Evolutionary conservation across 306 rosid species (phyloP).

Genomic region (Lupinus albus): DNA sequence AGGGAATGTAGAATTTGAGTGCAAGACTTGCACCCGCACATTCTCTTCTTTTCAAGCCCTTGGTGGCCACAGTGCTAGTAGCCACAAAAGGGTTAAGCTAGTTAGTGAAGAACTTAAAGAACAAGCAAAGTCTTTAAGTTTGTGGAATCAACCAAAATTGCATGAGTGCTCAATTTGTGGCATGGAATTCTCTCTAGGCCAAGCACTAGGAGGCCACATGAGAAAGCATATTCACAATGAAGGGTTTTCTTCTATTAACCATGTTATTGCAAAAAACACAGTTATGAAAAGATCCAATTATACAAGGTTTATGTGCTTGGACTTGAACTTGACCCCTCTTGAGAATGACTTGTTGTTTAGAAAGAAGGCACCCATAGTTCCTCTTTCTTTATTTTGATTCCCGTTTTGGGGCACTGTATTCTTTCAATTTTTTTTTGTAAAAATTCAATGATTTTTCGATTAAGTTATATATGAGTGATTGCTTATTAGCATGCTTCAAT

Average conservation of each 20-base stretch:
- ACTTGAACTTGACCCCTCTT: conserved; percentile 68
- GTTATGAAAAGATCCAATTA: conserved; percentile 62
- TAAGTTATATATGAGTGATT: neutral
- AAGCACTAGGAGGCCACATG: conserved; percentile 95
- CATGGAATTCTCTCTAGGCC: conserved; percentile 65
- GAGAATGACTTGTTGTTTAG: conserved; percentile 71
- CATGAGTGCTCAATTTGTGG: conserved; percentile 80
- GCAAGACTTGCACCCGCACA: conserved; percentile 79
- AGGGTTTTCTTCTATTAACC: conserved; percentile 32
- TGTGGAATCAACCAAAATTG: conserved; percentile 42
- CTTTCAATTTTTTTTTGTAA: conserved; percentile 34
- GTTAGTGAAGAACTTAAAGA: conserved; percentile 20
- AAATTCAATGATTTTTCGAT: conserved; percentile 11
- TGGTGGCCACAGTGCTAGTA: conserved; percentile 90
- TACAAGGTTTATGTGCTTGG: conserved; percentile 55
- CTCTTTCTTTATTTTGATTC: conserved; percentile 29
- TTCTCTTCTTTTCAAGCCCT: conserved; percentile 87
- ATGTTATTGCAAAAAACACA: conserved; percentile 43
- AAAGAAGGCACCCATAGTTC: conserved; percentile 33
- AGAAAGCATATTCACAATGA: conserved; percentile 53
- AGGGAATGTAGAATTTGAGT: conserved; percentile 47
- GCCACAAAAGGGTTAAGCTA: conserved; percentile 62
- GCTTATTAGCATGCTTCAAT: neutral
- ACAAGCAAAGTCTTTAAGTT: conserved; percentile 22
- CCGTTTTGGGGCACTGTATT: conserved; percentile 14